Conservation (phyloP, 2,329 filamentous ascomycete species). For the Verruconis gallopava region DNA sequence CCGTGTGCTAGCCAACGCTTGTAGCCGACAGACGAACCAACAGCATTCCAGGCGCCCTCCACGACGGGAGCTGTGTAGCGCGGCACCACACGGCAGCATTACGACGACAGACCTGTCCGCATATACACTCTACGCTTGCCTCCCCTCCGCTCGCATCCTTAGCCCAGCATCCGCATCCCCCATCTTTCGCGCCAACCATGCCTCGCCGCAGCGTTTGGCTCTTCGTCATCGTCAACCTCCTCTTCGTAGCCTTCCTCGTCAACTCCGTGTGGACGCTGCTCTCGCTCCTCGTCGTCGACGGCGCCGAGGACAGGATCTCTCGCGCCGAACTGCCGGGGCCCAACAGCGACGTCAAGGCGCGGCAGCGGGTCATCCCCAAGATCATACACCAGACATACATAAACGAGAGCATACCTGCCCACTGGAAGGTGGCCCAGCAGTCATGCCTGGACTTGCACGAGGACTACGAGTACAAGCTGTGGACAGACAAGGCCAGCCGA, state of each 20-base stretch:
- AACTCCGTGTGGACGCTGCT: slow-evolving; percentile 59
- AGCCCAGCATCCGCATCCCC: neutral
- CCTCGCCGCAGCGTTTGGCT: slow-evolving; percentile 37
- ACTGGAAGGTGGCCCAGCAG: slow-evolving; percentile 53
- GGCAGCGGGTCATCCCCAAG: slow-evolving; percentile 52
- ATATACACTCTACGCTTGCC: neutral
- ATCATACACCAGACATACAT: slow-evolving; percentile 70
- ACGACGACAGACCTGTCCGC: too few relatives aligned
- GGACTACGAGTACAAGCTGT: slow-evolving; percentile 67
- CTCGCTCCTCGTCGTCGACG: slow-evolving; percentile 55
- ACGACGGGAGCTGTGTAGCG: too few relatives aligned
- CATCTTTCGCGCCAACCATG: neutral
- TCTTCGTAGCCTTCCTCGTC: slow-evolving; percentile 51
- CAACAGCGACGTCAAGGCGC: slow-evolving; percentile 46
- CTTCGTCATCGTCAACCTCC: slow-evolving; percentile 51
- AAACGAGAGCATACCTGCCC: slow-evolving; percentile 53
- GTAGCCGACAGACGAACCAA: neutral
- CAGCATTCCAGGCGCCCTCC: too few relatives aligned
- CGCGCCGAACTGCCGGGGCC: slow-evolving; percentile 52
- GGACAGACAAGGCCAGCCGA: slow-evolving; percentile 58
- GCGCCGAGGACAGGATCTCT: slow-evolving; percentile 52
- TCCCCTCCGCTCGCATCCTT: neutral
- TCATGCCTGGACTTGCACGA: slow-evolving; percentile 55
- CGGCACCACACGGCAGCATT: too few relatives aligned
- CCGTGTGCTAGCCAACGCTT: too few relatives aligned